phyloP scores from a whole-genome alignment of 179 eudicot genomes.

The Corrigiola litoralis region DNA sequence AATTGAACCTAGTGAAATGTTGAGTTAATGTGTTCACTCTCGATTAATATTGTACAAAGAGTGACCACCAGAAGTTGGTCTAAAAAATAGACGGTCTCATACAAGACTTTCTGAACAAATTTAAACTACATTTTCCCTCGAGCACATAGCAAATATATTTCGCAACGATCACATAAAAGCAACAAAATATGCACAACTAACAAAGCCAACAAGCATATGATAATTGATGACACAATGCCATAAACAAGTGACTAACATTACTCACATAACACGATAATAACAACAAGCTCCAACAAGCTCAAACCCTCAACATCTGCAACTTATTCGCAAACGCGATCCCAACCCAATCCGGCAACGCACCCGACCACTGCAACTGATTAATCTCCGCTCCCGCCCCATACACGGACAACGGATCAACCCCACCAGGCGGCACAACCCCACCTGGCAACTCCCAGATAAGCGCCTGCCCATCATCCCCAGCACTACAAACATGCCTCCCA shows the following conservation, averaged over 20 bases:
- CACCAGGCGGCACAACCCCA: conserved; percentile 34
- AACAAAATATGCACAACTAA: too few relatives aligned
- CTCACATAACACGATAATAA: too few relatives aligned
- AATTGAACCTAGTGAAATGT: too few relatives aligned
- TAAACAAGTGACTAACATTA: too few relatives aligned
- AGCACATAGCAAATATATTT: neutral
- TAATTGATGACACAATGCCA: too few relatives aligned
- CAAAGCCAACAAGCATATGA: too few relatives aligned
- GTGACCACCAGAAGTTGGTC: too few relatives aligned
- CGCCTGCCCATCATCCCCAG: conserved; percentile 80
- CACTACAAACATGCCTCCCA: conserved; percentile 68
- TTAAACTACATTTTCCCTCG: neutral
- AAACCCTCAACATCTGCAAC: conserved; percentile 80
- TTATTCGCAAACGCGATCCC: conserved; percentile 66
- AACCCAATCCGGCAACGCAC: conserved; percentile 80
- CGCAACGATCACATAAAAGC: neutral
- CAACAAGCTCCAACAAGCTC: too few relatives aligned
- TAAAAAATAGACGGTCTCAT: too few relatives aligned
- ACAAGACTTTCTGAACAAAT: too few relatives aligned
- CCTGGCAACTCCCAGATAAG: conserved; percentile 84
- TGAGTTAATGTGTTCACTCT: too few relatives aligned
- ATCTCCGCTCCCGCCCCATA: conserved; percentile 69
- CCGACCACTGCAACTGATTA: conserved; percentile 91
- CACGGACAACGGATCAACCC: conserved; percentile 71
- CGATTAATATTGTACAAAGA: too few relatives aligned